Percentiles rank a stretch among this genome's conserved stretches.
phyloP scores from a whole-genome alignment of 2,329 filamentous ascomycete genomes.

The Sodiomyces alkalinus region DNA sequence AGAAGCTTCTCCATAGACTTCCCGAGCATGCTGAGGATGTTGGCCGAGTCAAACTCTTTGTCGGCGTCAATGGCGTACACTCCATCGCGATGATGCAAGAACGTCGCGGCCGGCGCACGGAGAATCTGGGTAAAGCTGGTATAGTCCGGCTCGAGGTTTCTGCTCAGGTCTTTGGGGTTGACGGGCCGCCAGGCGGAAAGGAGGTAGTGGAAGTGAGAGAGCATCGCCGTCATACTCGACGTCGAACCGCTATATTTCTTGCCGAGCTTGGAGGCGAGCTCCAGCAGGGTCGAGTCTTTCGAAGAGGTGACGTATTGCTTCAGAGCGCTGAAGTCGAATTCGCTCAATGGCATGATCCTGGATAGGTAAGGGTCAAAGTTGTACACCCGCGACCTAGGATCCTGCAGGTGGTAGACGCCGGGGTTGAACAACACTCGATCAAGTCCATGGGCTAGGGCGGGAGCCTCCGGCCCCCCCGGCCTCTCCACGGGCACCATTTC shows the following conservation, averaged over 20 bases:
- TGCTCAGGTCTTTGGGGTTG: slow-evolving; percentile 51
- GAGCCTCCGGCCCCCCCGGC: slow-evolving; percentile 25
- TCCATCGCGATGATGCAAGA: slow-evolving; percentile 69
- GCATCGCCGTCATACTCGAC: slow-evolving; percentile 81
- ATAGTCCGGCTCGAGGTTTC: slow-evolving; percentile 46
- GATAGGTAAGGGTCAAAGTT: slow-evolving; percentile 95
- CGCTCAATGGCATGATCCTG: slow-evolving; percentile 78
- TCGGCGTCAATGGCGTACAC: slow-evolving; percentile 92
- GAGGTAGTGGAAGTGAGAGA: slow-evolving; percentile 86
- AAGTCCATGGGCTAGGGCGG: slow-evolving; percentile 56
- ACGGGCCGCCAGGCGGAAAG: slow-evolving; percentile 71
- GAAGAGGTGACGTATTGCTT: slow-evolving; percentile 87
- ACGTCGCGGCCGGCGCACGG: slow-evolving; percentile 62
- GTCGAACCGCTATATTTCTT: slow-evolving; percentile 90
- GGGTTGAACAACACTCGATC: slow-evolving; percentile 92
- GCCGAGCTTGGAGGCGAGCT: slow-evolving; percentile 46
- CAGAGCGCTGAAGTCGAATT: slow-evolving; percentile 84
- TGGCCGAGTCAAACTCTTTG: slow-evolving; percentile 76
- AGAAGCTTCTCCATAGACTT: slow-evolving; percentile 95
- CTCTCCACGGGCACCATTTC: slow-evolving; percentile 17
- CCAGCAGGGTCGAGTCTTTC: slow-evolving; percentile 56
- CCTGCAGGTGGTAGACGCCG: slow-evolving; percentile 83
- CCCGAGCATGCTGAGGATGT: slow-evolving; percentile 78
- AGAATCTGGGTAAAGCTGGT: slow-evolving; percentile 56
- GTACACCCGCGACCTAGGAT: slow-evolving; percentile 73